Base-by-base conservation (phyloP, 768 basidiomycete species). In the Pisolithus tinctorius region DNA sequence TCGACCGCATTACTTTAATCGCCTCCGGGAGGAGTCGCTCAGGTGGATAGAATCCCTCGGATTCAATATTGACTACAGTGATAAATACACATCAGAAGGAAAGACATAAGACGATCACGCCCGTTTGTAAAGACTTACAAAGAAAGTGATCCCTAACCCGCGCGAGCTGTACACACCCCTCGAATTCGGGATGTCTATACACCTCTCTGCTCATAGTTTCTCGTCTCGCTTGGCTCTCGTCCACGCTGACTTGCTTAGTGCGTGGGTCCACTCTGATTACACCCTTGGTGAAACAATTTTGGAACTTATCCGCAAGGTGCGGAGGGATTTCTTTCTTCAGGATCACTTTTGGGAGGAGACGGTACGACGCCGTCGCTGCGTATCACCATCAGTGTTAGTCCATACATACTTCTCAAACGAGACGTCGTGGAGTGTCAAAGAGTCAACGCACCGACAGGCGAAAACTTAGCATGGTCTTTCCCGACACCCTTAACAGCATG, bases 391-490 rank as follows among this genome's bases (percentile, higher is more conserved):
- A 58, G 1, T 13, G 43, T 30, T n/a, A 48, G n/a, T 13, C 11
- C 13, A 29, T 8, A 41, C 17, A 41, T 11, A 14, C 11, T 4
- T 34, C 34, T 34, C 34, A 34, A 14, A 14, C 13, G 11, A 34
- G 34, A 34, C 4, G 10, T 34, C 31, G 11, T 14, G 13, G 11
- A 34, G 34, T 34, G 4, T 34, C 13, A 13, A 13, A 47, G 8
- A 40, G 16, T 40, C 6, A 5, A 70, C 80, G 51, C 59, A 89
- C 93, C 92, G 47, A 98, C 96, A 29, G 96, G 93, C 52, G 82
- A 90, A 66, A 90, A 99, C 65, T 99, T 99, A 43, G 96, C 93
- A 60, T 99, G 95, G 55, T 94, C 92, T 61, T 89, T 89, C 14
- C 93, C 93, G 14, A 90, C 81, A 13, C 92, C 89, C 61, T 98